Percentiles rank a stretch among this genome's conserved stretches.
These are phyloP conservation scores for Falciphora oryzae DNA, from an alignment of 2,329 filamentous ascomycete genomes.

Conservation along the genomic window DNA sequence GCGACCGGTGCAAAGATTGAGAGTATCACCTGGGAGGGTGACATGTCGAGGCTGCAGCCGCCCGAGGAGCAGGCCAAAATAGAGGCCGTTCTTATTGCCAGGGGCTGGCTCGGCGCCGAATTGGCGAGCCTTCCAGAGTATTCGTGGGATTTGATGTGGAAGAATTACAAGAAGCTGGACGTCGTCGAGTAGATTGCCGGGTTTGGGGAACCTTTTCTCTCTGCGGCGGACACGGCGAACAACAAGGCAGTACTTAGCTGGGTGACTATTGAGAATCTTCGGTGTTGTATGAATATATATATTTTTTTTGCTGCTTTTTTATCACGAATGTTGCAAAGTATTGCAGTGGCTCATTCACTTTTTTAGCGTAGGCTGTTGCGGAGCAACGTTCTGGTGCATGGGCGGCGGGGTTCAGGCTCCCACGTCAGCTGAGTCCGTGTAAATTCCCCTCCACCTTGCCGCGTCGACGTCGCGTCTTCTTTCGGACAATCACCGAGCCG, in stretches of 20 bases:
- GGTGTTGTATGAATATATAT: too few species aligned
- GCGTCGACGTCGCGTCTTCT: background rate
- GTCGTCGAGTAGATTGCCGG: background rate
- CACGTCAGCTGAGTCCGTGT: background rate
- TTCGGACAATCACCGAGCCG: background rate
- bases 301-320: too few species aligned
- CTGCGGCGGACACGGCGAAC: too few species aligned
- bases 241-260: too few species aligned
- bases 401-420: background rate
- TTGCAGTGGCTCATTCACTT: too few species aligned
- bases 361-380: background rate
- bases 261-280: too few species aligned
- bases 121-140: constrained; percentile 18
- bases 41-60: constrained; percentile 15
- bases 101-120: constrained; percentile 16
- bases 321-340: too few species aligned
- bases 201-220: too few species aligned
- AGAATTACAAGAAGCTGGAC: constrained; percentile 13
- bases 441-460: background rate
- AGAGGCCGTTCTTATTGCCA: constrained; percentile 18
- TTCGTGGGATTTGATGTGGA: constrained; percentile 17
- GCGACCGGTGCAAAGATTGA: constrained; percentile 5
- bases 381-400: background rate
- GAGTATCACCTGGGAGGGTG: constrained; percentile 17
- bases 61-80: constrained; percentile 20